Evolutionary conservation across 179 eudicot genomes (phyloP).

Genomic region (Vitellaria paradoxa): DNA sequence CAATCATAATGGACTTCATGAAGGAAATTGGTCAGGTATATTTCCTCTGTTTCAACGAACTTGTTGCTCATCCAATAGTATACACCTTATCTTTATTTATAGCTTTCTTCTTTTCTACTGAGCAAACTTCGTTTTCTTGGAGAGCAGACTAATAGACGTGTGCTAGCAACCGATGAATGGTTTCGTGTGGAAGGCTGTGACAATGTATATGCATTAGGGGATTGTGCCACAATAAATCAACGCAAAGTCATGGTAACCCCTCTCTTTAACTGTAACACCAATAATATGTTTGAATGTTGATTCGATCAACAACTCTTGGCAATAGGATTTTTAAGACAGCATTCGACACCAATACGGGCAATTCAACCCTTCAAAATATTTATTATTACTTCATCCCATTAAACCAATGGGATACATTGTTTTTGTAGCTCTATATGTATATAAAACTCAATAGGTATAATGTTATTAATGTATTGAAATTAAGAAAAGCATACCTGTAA

Average conservation of each 20-base stretch:
- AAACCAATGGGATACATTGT: too few relatives aligned
- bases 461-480: too few relatives aligned
- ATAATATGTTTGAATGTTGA: not conserved
- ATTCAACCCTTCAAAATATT: too few relatives aligned
- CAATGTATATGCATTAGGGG: conserved; percentile 72
- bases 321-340: not conserved
- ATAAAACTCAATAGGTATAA: too few relatives aligned
- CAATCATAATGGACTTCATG: conserved; percentile 82
- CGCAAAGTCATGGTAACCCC: conserved; percentile 74
- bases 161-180: conserved; percentile 80
- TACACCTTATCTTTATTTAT: not conserved
- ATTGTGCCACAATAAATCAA: conserved; percentile 75
- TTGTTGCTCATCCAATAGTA: not conserved
- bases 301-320: not conserved
- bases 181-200: conserved; percentile 70
- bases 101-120: not conserved
- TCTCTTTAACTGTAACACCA: not conserved
- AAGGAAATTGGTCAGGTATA: conserved; percentile 83
- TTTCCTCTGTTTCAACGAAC: not conserved
- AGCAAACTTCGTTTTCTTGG: conserved; percentile 8
- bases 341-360: not conserved
- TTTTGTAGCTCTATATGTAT: too few relatives aligned
- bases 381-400: too few relatives aligned
- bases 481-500: too few relatives aligned
- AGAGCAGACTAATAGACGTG: conserved; percentile 72